These are phyloP conservation scores for Pezicula neosporulosa DNA, from an alignment of 2,329 filamentous ascomycete species.

Conservation along the genomic window DNA sequence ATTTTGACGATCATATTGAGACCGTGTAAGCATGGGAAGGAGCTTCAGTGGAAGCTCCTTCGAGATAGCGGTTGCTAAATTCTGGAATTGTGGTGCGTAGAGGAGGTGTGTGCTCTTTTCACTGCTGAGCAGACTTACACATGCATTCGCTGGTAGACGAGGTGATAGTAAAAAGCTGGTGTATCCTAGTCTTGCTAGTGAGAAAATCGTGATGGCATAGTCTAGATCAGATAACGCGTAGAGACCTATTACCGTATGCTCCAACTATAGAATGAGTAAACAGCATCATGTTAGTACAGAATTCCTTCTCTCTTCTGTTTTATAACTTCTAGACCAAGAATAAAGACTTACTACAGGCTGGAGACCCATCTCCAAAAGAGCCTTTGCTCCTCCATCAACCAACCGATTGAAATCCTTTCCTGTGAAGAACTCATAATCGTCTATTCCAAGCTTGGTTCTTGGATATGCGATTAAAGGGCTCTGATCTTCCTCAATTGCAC, in stretches of 20 bases:
- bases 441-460: constrained; percentile 9
- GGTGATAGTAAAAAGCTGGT: constrained; percentile 50
- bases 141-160: constrained; percentile 46
- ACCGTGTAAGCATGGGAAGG: constrained; percentile 8
- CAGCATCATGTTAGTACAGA: no score
- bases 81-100: constrained; percentile 4
- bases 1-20: constrained; percentile 2
- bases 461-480: constrained; percentile 1
- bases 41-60: constrained; percentile 4
- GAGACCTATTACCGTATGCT: constrained; percentile 16
- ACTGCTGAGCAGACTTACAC: constrained; percentile 40
- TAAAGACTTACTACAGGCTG: constrained; percentile 3
- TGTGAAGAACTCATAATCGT: constrained; percentile 17
- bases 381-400: constrained; percentile 16
- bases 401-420: constrained; percentile 15
- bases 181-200: constrained; percentile 49
- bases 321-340: no score
- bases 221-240: constrained; percentile 33
- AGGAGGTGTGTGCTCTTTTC: constrained; percentile 21
- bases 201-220: constrained; percentile 47
- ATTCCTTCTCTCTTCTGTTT: background rate
- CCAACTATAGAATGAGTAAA: background rate
- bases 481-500: background rate
- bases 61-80: constrained; percentile 1
- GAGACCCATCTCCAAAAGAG: constrained; percentile 3